A percentile compares a stretch with the other conserved stretches of the same genome.
Conservation (phyloP, 2,329 filamentous ascomycete species). For the Colletotrichum coccodes region DNA sequence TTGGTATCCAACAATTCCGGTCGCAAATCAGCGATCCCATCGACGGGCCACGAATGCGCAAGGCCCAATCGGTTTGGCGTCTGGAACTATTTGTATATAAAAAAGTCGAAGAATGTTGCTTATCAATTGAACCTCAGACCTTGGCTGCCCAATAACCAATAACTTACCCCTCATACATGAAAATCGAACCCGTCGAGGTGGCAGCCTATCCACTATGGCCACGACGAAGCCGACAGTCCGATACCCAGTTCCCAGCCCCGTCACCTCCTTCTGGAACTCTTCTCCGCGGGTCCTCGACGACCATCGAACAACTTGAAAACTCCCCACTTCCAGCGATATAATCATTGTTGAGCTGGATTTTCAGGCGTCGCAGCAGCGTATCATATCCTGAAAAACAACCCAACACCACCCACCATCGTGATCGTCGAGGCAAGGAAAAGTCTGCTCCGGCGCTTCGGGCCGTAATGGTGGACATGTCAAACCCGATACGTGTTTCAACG, state of each 20-base stretch:
- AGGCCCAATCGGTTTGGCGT: background rate
- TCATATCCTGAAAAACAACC: conserved; percentile 43
- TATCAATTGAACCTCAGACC: background rate
- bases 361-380: conserved; percentile 55
- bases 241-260: conserved; percentile 38
- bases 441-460: conserved; percentile 50
- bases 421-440: conserved; percentile 47
- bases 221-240: background rate
- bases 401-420: conserved; percentile 37
- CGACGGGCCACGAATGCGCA: background rate
- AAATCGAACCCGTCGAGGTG: background rate
- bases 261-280: conserved; percentile 50
- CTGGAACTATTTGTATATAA: background rate
- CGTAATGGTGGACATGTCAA: conserved; percentile 58
- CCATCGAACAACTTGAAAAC: conserved; percentile 46
- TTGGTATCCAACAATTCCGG: background rate
- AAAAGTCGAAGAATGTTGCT: background rate
- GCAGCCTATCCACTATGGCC: background rate
- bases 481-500: conserved; percentile 63
- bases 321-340: conserved; percentile 54
- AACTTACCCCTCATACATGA: background rate
- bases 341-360: conserved; percentile 60
- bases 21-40: background rate
- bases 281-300: conserved; percentile 44
- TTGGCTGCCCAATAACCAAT: background rate